Evolutionary conservation across 257 asterid species (phyloP), one percentile per base, ranked within the genome.

Genomic region (Jaltomata sinuosa): DNA sequence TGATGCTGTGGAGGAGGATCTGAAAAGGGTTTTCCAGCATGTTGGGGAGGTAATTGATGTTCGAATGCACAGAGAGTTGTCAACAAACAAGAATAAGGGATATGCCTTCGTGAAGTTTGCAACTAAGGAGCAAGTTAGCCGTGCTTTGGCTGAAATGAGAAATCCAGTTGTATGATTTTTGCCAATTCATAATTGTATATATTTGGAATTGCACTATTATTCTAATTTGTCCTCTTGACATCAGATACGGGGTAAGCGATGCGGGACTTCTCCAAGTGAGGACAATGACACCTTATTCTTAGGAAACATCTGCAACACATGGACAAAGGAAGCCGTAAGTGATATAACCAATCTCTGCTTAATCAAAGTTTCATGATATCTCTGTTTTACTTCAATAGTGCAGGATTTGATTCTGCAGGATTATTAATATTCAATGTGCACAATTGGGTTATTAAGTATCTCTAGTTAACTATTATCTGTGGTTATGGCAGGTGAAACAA

Each of bases 61-160:
- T 69, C 89, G 94, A 47, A 87, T 92, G 79, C 88, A 89, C 81
- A 88, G 84, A 88, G 92, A 92, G 85, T 85, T 91, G 42, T 80
- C 85, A 81, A 89, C 93, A 27, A 90, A 91, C 88, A 91, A 91
- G 91, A 92, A 91, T 84, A 91, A 89, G 86, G 96, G 96, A 32
- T 92, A 89, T 85, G 94, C 94, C 47, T 92, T 92, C 83, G 92
- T 92, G 83, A 90, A 88, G 87, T 92, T 90, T 88, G 93, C 94
- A 16, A 87, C 88, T 9, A 91, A 90, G 90, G 95, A 90, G 85
- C 93, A 92, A 87, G 94, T 88, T 49, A 87, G 79, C 69, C 87
- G 89, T 15, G 95, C 92, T 72, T 87, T 91, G 89, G 84, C 92
- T 65, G 94, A 92, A 83, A 91, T 92, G 94, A 91, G 87, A 87